Conservation (phyloP, 2,329 filamentous ascomycete species). For the Madurella mycetomatis region DNA sequence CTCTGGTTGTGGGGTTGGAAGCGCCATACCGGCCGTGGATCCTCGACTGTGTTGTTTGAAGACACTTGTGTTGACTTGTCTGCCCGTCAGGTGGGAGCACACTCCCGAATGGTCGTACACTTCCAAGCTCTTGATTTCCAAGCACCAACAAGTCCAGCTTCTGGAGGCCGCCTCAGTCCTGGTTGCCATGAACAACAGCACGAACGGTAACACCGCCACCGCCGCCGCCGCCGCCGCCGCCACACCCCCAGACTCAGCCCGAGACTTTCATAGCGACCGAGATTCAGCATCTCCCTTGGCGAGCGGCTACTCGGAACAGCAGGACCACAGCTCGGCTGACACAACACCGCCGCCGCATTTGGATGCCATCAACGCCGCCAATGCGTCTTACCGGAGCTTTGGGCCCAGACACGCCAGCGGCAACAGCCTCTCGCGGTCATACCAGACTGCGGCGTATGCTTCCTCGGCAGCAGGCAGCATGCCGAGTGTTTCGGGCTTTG, state of each 20-base stretch:
- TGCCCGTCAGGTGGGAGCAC: slow-evolving; percentile 85
- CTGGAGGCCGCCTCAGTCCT: slow-evolving; percentile 96
- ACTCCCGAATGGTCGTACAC: slow-evolving; percentile 97
- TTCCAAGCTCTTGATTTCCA: slow-evolving; percentile 96
- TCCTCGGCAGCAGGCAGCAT: slow-evolving; percentile 50
- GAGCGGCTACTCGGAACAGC: slow-evolving; percentile 74
- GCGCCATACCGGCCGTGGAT: slow-evolving; percentile 15
- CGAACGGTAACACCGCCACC: slow-evolving; percentile 26
- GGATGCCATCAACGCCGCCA: slow-evolving; percentile 57
- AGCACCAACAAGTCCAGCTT: slow-evolving; percentile 98
- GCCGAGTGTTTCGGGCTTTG: slow-evolving; percentile 45
- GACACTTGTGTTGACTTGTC: slow-evolving; percentile 37
- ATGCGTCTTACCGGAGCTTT: slow-evolving; percentile 44
- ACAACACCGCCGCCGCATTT: slow-evolving; percentile 84
- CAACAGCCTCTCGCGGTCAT: slow-evolving; percentile 67
- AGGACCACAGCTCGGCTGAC: slow-evolving; percentile 80
- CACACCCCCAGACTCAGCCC: slow-evolving; percentile 61
- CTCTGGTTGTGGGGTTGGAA: slow-evolving; percentile 26
- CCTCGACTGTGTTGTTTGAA: slow-evolving; percentile 14
- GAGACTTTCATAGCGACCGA: slow-evolving; percentile 69
- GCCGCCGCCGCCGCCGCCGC: slow-evolving; percentile 37
- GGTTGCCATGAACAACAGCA: slow-evolving; percentile 72
- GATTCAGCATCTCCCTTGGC: slow-evolving; percentile 79
- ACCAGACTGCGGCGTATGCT: slow-evolving; percentile 65
- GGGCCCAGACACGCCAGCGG: slow-evolving; percentile 57